phyloP scores from a whole-genome alignment of 805 yeast species.

The Myxozyma vanderwaltii region DNA sequence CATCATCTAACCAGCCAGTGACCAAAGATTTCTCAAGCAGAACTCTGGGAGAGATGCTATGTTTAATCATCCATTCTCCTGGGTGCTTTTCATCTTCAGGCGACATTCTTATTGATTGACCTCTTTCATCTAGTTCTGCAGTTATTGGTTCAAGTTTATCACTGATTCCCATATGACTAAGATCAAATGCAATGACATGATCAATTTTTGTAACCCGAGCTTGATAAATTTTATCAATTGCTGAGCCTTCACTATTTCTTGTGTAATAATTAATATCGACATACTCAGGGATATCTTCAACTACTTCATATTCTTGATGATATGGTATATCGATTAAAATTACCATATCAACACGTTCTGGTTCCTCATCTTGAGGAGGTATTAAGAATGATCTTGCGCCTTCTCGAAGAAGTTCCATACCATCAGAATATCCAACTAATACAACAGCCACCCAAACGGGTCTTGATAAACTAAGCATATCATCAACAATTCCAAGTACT shows the following conservation, averaged over 20 bases:
- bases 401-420: not conserved
- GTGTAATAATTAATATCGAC: slow-evolving; percentile 10
- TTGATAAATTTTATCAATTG: slow-evolving; percentile 1
- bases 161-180: slow-evolving; percentile 6
- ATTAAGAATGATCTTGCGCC: slow-evolving; percentile 4
- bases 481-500: slow-evolving; percentile 11
- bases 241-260: not conserved
- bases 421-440: slow-evolving; percentile 9
- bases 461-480: slow-evolving; percentile 6
- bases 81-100: slow-evolving; percentile 11
- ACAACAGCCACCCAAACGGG: slow-evolving; percentile 14
- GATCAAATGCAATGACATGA: slow-evolving; percentile 7
- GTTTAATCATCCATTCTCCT: slow-evolving; percentile 12
- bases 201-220: slow-evolving; percentile 5
- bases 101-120: slow-evolving; percentile 7
- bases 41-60: slow-evolving; percentile 7
- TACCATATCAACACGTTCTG: slow-evolving; percentile 16
- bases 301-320: slow-evolving; percentile 2
- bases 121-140: slow-evolving; percentile 5
- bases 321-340: slow-evolving; percentile 8
- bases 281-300: slow-evolving; percentile 10
- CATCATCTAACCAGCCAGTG: slow-evolving; percentile 7
- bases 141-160: not conserved
- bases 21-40: slow-evolving; percentile 1
- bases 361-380: slow-evolving; percentile 4